Evolutionary conservation across 2,329 filamentous ascomycete genomes (phyloP).

Genomic region (Arachnopeziza araneosa): DNA sequence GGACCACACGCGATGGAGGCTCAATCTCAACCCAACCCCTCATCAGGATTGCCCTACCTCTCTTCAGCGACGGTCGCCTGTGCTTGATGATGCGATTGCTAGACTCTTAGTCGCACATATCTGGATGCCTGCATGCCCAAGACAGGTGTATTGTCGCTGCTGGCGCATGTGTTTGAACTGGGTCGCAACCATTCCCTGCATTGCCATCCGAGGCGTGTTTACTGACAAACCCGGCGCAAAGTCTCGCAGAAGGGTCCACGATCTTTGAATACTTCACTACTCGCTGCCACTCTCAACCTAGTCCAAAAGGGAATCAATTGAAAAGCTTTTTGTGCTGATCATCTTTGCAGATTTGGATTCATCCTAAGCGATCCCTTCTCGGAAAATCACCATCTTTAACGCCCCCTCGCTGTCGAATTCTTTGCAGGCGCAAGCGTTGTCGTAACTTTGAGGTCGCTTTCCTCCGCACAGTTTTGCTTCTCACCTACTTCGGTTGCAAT

Average conservation of each 20-base stretch:
- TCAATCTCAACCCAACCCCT: conserved; percentile 22
- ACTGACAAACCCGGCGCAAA: conserved; percentile 25
- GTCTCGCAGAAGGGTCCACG: background rate
- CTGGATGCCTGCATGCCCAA: conserved; percentile 16
- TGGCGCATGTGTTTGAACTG: conserved; percentile 25
- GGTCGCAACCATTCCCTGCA: conserved; percentile 16
- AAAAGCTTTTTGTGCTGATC: background rate
- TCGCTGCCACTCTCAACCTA: background rate
- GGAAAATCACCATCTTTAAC: conserved; percentile 26
- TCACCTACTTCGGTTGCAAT: conserved; percentile 20
- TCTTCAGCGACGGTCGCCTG: conserved; percentile 3
- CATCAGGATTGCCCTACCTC: conserved; percentile 10
- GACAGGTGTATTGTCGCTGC: conserved; percentile 15
- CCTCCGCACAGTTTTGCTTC: conserved; percentile 17
- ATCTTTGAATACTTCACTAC: background rate
- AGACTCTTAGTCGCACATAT: conserved; percentile 14
- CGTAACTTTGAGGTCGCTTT: conserved; percentile 24
- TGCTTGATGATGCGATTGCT: conserved; percentile 4
- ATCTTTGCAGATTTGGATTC: conserved; percentile 26
- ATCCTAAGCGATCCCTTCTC: conserved; percentile 26
- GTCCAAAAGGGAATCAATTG: background rate
- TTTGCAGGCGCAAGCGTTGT: conserved; percentile 28
- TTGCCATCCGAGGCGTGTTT: conserved; percentile 20
- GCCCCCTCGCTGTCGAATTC: conserved; percentile 20
- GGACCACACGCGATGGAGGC: conserved; percentile 24